A percentile compares a stretch with the other conserved stretches of the same genome.
Evolutionary conservation across 23 red algal genomes (phyloP).

Genomic region (Gracilaria domingensis): DNA sequence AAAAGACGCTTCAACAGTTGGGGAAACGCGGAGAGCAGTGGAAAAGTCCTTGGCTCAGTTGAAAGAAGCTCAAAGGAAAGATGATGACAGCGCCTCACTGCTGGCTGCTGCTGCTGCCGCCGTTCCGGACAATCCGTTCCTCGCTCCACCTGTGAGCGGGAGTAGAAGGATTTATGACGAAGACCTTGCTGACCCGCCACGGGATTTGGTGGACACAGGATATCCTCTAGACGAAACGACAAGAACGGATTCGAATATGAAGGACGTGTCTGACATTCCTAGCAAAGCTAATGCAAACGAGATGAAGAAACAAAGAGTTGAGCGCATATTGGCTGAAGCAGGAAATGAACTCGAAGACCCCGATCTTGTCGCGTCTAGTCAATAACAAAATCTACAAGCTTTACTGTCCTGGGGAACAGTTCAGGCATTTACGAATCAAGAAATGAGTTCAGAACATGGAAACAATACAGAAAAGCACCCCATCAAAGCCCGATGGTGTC

Average conservation of each 20-base stretch:
- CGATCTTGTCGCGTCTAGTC: not conserved
- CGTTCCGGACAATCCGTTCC: constrained; percentile 49
- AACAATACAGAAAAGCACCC: not conserved
- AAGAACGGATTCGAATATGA: constrained; percentile 37
- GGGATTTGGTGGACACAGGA: constrained; percentile 38
- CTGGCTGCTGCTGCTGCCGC: constrained; percentile 22
- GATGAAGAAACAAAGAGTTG: constrained; percentile 45
- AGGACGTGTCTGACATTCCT: not conserved
- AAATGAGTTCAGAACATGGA: not conserved
- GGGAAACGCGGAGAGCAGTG: constrained; percentile 16
- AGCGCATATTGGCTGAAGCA: constrained; percentile 54
- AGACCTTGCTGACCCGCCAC: constrained; percentile 31
- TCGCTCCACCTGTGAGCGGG: constrained; percentile 36
- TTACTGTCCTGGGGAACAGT: not conserved
- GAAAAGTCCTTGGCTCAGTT: constrained; percentile 58
- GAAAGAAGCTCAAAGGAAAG: constrained; percentile 43
- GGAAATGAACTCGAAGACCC: constrained; percentile 43
- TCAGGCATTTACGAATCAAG: not conserved
- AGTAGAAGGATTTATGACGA: constrained; percentile 41
- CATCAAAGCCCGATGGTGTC: not conserved
- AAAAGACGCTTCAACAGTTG: constrained; percentile 2
- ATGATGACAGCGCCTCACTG: constrained; percentile 15
- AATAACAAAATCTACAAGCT: not conserved
- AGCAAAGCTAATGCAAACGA: constrained; percentile 37
- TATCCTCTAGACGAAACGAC: not conserved